Conservation (phyloP, 2,329 filamentous ascomycete genomes). For the Stromatinia cepivora region DNA sequence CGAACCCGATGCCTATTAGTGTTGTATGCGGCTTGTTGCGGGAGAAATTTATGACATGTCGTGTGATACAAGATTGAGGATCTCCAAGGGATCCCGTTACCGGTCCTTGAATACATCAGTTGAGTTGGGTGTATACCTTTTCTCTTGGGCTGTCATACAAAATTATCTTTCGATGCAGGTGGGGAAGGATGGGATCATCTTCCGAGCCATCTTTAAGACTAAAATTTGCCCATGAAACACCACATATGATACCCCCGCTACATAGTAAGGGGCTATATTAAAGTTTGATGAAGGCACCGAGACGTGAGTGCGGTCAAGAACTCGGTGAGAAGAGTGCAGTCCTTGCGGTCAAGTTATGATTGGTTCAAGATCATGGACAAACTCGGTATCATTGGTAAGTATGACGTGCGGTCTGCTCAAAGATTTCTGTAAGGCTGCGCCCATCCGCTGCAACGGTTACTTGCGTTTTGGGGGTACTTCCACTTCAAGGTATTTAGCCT, state of each 20-base stretch:
- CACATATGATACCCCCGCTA: slow-evolving; percentile 18
- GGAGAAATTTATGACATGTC: slow-evolving; percentile 27
- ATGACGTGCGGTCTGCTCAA: slow-evolving; percentile 22
- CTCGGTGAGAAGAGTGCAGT: slow-evolving; percentile 16
- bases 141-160: slow-evolving; percentile 8
- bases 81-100: slow-evolving; percentile 20
- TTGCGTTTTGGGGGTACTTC: slow-evolving; percentile 26
- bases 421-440: slow-evolving; percentile 27
- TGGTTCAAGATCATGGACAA: slow-evolving; percentile 5
- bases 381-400: slow-evolving; percentile 1
- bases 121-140: neutral
- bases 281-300: slow-evolving; percentile 9
- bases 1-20: neutral
- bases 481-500: slow-evolving; percentile 11
- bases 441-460: slow-evolving; percentile 27
- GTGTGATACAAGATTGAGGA: slow-evolving; percentile 29
- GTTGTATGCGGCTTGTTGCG: slow-evolving; percentile 1
- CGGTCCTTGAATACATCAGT: slow-evolving; percentile 5
- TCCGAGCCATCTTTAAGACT: slow-evolving; percentile 1
- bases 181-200: neutral
- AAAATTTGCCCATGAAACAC: slow-evolving; percentile 20
- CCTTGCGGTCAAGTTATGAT: slow-evolving; percentile 3
- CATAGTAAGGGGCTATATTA: neutral
- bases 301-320: slow-evolving; percentile 22
- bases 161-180: slow-evolving; percentile 1